These are phyloP conservation scores for Podila epicladia DNA, from an alignment of 192 early-diverging fungal species.

Conservation along the genomic window DNA sequence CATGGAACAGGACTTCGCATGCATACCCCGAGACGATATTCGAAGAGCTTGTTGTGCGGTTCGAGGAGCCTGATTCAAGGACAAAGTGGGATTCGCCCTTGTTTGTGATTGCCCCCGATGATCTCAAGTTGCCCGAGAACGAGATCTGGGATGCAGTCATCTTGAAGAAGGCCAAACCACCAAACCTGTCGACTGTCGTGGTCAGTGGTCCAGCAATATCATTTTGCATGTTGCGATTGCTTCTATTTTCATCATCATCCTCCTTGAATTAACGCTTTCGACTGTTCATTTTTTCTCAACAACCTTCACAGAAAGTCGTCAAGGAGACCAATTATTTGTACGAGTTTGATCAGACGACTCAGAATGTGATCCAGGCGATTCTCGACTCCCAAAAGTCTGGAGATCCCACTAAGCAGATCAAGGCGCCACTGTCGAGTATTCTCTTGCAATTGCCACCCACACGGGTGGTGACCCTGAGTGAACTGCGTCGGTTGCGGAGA, in stretches of 20 bases:
- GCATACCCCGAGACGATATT: conserved; percentile 64
- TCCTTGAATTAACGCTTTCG: background rate
- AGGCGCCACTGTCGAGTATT: conserved; percentile 38
- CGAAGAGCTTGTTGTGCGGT: conserved; percentile 84
- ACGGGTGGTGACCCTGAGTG: conserved; percentile 77
- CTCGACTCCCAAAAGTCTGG: conserved; percentile 80
- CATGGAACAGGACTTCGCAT: conserved; percentile 26
- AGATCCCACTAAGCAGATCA: conserved; percentile 40
- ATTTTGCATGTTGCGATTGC: background rate
- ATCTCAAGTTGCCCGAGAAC: conserved; percentile 68
- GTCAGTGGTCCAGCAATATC: conserved; percentile 38
- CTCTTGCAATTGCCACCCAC: conserved; percentile 69
- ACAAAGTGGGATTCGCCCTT: conserved; percentile 97
- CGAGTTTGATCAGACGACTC: conserved; percentile 86
- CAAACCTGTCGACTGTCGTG: conserved; percentile 87
- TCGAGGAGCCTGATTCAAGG: conserved; percentile 92
- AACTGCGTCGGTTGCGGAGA: conserved; percentile 80
- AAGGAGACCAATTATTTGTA: conserved; percentile 91
- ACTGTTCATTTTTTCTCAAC: background rate
- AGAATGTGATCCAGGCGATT: conserved; percentile 80
- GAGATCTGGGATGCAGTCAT: conserved; percentile 83
- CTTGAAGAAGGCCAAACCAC: conserved; percentile 75
- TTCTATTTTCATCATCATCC: too few relatives aligned
- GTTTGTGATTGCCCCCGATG: conserved; percentile 86
- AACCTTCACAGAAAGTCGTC: conserved; percentile 74